These are phyloP conservation scores for Betula pendula DNA, from an alignment of 306 rosid genomes.

Conservation along the genomic window DNA sequence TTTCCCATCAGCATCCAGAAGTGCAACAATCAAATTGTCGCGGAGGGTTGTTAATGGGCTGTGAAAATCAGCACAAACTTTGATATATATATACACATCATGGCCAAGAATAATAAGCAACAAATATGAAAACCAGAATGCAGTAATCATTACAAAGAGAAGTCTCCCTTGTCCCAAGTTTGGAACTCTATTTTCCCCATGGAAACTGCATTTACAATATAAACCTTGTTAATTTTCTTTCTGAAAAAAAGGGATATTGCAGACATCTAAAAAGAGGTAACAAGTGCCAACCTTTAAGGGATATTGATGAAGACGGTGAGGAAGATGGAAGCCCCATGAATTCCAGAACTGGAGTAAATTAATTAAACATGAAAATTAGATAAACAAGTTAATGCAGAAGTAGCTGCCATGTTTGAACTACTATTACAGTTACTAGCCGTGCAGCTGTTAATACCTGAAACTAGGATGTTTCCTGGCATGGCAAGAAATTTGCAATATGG, in stretches of 20 bases:
- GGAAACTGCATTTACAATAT: slow-evolving; percentile 64
- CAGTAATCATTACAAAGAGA: slow-evolving; percentile 64
- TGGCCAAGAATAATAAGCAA: background rate
- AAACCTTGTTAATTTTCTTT: slow-evolving; percentile 16
- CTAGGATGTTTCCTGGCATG: slow-evolving; percentile 88
- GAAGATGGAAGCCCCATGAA: slow-evolving; percentile 59
- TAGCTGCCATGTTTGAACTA: slow-evolving; percentile 19
- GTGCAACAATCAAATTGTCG: slow-evolving; percentile 60
- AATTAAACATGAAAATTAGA: slow-evolving; percentile 18
- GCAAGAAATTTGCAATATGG: slow-evolving; percentile 14
- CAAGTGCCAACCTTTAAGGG: slow-evolving; percentile 56
- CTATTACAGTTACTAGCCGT: slow-evolving; percentile 4
- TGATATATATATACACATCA: background rate
- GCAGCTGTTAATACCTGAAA: slow-evolving; percentile 62
- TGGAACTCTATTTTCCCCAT: slow-evolving; percentile 71
- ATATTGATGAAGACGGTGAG: slow-evolving; percentile 54
- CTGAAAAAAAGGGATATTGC: slow-evolving; percentile 1
- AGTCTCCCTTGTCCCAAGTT: slow-evolving; percentile 62
- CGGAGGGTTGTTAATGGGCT: slow-evolving; percentile 82
- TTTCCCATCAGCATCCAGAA: slow-evolving; percentile 64
- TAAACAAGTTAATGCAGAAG: background rate
- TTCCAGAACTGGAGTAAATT: slow-evolving; percentile 62
- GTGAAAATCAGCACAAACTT: slow-evolving; percentile 29
- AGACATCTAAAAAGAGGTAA: slow-evolving; percentile 10
- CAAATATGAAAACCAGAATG: slow-evolving; percentile 16